Conservation (phyloP, 2,329 filamentous ascomycete genomes). For the Colletotrichum camelliae region DNA sequence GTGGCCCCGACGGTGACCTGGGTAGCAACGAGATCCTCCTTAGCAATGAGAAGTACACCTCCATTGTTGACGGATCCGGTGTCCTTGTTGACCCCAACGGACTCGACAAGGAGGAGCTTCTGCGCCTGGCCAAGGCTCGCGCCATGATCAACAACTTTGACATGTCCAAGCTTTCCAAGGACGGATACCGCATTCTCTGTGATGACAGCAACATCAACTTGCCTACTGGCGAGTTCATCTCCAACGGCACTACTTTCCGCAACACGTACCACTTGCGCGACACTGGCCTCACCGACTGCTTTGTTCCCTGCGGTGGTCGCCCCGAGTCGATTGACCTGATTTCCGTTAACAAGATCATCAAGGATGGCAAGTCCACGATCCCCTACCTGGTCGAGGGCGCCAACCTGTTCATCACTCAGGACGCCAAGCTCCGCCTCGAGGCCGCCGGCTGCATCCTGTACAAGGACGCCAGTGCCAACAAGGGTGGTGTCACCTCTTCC, state of each 20-base stretch:
- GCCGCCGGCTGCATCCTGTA: conserved; percentile 93
- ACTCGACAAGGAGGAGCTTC: conserved; percentile 81
- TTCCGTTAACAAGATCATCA: conserved; percentile 85
- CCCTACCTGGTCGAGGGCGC: conserved; percentile 98
- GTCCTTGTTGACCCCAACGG: conserved; percentile 94
- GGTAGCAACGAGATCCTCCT: conserved; percentile 98
- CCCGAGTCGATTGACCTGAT: conserved; percentile 96
- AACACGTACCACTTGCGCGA: conserved; percentile 95
- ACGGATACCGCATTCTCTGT: conserved; percentile 90
- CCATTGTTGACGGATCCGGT: conserved; percentile 95
- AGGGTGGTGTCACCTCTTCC: conserved; percentile 96
- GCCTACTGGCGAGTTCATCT: conserved; percentile 83
- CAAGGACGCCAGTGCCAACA: conserved; percentile 98
- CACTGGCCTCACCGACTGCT: conserved; percentile 79
- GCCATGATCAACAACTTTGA: conserved; percentile 93
- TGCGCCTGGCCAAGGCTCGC: conserved; percentile 83
- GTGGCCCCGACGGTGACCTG: conserved; percentile 94
- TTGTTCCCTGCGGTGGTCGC: conserved; percentile 95
- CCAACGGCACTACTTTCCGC: conserved; percentile 93
- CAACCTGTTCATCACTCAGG: conserved; percentile 98
- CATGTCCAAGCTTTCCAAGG: conserved; percentile 79
- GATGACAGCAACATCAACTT: conserved; percentile 91
- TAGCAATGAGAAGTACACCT: conserved; percentile 92
- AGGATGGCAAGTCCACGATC: conserved; percentile 83
- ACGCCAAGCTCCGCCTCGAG: conserved; percentile 94